Conservation (phyloP, 2,329 filamentous ascomycete species). For the Hypoxylon sp. region DNA sequence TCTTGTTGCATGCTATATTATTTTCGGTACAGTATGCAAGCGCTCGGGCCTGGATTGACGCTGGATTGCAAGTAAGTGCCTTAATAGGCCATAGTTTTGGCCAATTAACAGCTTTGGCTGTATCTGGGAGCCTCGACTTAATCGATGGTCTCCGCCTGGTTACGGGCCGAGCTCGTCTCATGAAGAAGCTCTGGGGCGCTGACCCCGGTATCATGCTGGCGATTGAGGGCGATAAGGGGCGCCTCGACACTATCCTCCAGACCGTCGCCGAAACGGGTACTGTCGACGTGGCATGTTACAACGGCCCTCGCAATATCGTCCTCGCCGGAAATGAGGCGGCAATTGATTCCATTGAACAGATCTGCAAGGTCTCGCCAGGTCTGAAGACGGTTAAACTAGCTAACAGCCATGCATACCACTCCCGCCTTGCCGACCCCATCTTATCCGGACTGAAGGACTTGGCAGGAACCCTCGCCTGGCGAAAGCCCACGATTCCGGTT, state of each 20-base stretch:
- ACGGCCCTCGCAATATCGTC: slow-evolving; percentile 43
- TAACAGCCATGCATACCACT: slow-evolving; percentile 50
- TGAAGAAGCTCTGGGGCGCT: slow-evolving; percentile 54
- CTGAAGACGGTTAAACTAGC: slow-evolving; percentile 29
- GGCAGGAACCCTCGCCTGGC: slow-evolving; percentile 24
- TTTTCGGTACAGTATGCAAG: slow-evolving; percentile 58
- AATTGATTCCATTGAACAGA: slow-evolving; percentile 30
- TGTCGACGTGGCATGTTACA: slow-evolving; percentile 46
- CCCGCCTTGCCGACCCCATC: slow-evolving; percentile 40
- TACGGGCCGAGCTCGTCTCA: slow-evolving; percentile 53
- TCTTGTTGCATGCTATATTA: slow-evolving; percentile 55
- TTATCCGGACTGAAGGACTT: slow-evolving; percentile 31
- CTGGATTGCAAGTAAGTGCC: slow-evolving; percentile 51
- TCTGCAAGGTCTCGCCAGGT: slow-evolving; percentile 16
- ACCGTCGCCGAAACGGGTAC: slow-evolving; percentile 1
- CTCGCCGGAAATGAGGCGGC: slow-evolving; percentile 36
- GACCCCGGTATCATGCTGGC: slow-evolving; percentile 57
- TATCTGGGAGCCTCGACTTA: slow-evolving; percentile 54
- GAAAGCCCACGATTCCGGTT: slow-evolving; percentile 33
- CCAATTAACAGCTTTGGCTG: slow-evolving; percentile 56
- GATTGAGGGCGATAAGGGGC: slow-evolving; percentile 37
- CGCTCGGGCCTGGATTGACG: slow-evolving; percentile 56
- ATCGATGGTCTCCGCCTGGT: slow-evolving; percentile 54
- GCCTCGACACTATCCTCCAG: slow-evolving; percentile 8
- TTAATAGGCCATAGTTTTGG: slow-evolving; percentile 60